Evolutionary conservation across 2,329 filamentous ascomycete species (phyloP).

Genomic region (Aspergillus awamori): DNA sequence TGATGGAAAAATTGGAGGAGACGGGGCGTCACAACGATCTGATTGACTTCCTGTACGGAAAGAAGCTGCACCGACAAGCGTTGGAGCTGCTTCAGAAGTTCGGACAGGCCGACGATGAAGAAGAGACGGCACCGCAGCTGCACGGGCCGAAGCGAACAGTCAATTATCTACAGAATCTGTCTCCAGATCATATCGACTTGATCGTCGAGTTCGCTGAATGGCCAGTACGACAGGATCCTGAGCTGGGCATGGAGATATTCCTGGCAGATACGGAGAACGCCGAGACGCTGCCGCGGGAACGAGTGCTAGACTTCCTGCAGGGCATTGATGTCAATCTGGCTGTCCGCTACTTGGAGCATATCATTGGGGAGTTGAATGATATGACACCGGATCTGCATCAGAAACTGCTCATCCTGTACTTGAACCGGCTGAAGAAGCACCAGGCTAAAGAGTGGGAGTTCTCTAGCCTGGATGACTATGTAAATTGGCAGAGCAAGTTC

Average conservation of each 20-base stretch:
- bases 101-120: constrained; percentile 59
- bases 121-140: constrained; percentile 55
- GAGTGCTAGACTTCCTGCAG: constrained; percentile 73
- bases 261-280: constrained; percentile 92
- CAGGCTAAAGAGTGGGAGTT: constrained; percentile 42
- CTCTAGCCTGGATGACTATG: constrained; percentile 52
- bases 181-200: constrained; percentile 84
- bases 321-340: constrained; percentile 71
- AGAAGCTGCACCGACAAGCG: constrained; percentile 86
- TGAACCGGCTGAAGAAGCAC: constrained; percentile 55
- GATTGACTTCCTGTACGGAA: constrained; percentile 97
- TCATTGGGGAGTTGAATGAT: constrained; percentile 85
- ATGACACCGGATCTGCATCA: constrained; percentile 85
- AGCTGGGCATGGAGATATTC: constrained; percentile 88
- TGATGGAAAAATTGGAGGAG: constrained; percentile 89
- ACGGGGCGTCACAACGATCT: constrained; percentile 87
- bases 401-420: constrained; percentile 72
- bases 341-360: constrained; percentile 82
- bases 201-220: constrained; percentile 90
- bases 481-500: constrained; percentile 65
- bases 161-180: constrained; percentile 84
- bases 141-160: constrained; percentile 83
- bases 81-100: constrained; percentile 81
- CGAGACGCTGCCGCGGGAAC: constrained; percentile 78
- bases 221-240: constrained; percentile 73